phyloP scores from a whole-genome alignment of 2,329 filamentous ascomycete species.

The Stachybotrys chartarum region DNA sequence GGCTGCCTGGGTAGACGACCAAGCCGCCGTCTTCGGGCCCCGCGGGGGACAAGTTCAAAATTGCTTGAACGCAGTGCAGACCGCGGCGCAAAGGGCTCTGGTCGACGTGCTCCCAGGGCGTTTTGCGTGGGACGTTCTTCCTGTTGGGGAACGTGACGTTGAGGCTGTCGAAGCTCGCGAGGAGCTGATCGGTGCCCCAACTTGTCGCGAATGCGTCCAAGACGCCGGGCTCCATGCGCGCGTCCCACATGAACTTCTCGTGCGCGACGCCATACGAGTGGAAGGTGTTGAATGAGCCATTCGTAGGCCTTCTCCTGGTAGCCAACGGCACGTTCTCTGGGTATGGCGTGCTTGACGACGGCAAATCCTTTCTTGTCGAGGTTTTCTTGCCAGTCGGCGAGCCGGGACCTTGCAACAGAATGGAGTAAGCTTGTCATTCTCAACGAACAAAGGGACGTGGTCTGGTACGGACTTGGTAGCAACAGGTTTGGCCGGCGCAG shows the following conservation, averaged over 20 bases:
- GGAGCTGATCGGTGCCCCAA: constrained; percentile 30
- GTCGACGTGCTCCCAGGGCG: constrained; percentile 21
- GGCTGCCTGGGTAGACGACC: constrained; percentile 2
- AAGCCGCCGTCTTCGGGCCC: constrained; percentile 10
- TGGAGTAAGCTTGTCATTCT: neutral
- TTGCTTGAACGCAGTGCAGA: constrained; percentile 19
- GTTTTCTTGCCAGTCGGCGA: constrained; percentile 24
- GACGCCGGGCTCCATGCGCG: constrained; percentile 27
- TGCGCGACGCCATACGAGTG: constrained; percentile 23
- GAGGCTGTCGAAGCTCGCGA: constrained; percentile 35
- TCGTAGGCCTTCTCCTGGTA: constrained; percentile 21
- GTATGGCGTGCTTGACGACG: constrained; percentile 38
- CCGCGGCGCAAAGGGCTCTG: constrained; percentile 17
- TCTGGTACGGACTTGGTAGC: neutral
- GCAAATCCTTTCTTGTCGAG: constrained; percentile 30
- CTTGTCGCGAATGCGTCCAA: constrained; percentile 31
- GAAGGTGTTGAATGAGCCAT: constrained; percentile 15
- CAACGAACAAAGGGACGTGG: neutral
- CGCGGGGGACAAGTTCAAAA: constrained; percentile 14
- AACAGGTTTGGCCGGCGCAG: neutral
- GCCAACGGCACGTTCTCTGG: constrained; percentile 26
- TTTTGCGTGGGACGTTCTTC: constrained; percentile 1
- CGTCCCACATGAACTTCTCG: constrained; percentile 32
- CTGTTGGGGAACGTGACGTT: constrained; percentile 24
- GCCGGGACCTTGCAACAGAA: neutral